Evolutionary conservation across 345 rosid species (phyloP).

Genomic region (Erysimum cheiranthoides): DNA sequence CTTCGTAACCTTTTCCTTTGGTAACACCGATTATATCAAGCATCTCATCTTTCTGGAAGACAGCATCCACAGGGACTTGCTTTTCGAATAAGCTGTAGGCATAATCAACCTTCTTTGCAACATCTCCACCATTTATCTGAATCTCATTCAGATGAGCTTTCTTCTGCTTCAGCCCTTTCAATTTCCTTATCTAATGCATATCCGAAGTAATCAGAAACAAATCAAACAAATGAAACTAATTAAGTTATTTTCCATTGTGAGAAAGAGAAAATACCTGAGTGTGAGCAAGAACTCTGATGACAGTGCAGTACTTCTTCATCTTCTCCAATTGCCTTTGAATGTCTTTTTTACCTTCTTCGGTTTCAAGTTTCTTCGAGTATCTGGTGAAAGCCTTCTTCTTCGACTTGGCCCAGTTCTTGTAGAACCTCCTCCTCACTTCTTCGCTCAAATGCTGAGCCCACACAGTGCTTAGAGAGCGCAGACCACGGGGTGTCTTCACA

Average conservation of each 20-base stretch:
- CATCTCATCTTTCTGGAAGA: slow-evolving; percentile 96
- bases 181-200: slow-evolving; percentile 64
- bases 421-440: slow-evolving; percentile 85
- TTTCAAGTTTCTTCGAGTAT: slow-evolving; percentile 65
- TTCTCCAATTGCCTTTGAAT: slow-evolving; percentile 74
- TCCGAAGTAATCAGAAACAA: neutral
- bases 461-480: slow-evolving; percentile 74
- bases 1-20: slow-evolving; percentile 93
- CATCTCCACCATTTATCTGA: slow-evolving; percentile 86
- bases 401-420: slow-evolving; percentile 89
- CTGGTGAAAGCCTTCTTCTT: slow-evolving; percentile 90
- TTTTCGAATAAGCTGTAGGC: slow-evolving; percentile 89
- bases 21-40: slow-evolving; percentile 89
- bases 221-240: neutral
- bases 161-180: slow-evolving; percentile 95
- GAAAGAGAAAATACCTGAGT: slow-evolving; percentile 55
- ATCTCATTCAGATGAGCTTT: slow-evolving; percentile 93
- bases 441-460: slow-evolving; percentile 96
- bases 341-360: slow-evolving; percentile 77
- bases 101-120: slow-evolving; percentile 78
- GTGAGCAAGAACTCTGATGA: slow-evolving; percentile 87
- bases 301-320: slow-evolving; percentile 81
- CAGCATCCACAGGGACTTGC: slow-evolving; percentile 75
- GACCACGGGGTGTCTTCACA: slow-evolving; percentile 80
- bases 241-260: no score